These are phyloP conservation scores for Phytophthora cryptogea DNA, from an alignment of 352 stramenopile genomes.

Conservation along the genomic window DNA sequence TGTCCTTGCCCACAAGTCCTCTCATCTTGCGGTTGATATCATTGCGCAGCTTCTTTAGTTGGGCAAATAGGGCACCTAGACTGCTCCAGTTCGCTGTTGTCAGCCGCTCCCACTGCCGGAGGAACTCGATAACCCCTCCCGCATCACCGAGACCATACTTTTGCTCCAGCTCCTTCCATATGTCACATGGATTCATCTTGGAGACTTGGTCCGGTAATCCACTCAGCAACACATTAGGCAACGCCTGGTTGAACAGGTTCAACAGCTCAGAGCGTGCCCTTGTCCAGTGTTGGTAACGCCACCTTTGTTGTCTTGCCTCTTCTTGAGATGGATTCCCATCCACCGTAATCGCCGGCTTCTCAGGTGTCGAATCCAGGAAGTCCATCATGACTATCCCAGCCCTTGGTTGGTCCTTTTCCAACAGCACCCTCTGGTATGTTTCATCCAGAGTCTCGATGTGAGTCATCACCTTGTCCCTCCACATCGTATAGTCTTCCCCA, in stretches of 20 bases:
- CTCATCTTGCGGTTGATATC: slow-evolving; percentile 16
- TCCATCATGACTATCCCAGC: slow-evolving; percentile 15
- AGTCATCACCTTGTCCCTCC: slow-evolving; percentile 17
- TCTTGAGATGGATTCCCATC: neutral
- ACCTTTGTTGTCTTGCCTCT: neutral
- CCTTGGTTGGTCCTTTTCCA: slow-evolving; percentile 19
- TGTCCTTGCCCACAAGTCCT: slow-evolving; percentile 6
- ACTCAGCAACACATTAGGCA: neutral
- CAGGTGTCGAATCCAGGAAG: slow-evolving; percentile 12
- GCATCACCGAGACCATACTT: neutral
- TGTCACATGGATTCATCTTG: neutral
- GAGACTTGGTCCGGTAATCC: slow-evolving; percentile 2
- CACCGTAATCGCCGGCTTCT: slow-evolving; percentile 3
- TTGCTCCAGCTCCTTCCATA: slow-evolving; percentile 4
- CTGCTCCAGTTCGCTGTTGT: slow-evolving; percentile 5
- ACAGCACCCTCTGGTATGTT: slow-evolving; percentile 10
- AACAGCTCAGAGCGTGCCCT: neutral
- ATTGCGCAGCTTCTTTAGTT: slow-evolving; percentile 17
- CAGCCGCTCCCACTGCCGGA: slow-evolving; percentile 3
- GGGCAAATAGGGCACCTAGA: slow-evolving; percentile 8
- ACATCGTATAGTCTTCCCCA: slow-evolving; percentile 19
- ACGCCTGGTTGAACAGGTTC: neutral
- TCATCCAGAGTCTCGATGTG: slow-evolving; percentile 14
- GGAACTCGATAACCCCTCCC: slow-evolving; percentile 1
- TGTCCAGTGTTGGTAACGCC: slow-evolving; percentile 10